Conservation (phyloP, 2,329 filamentous ascomycete species). For the Cyphellophora attinorum region DNA sequence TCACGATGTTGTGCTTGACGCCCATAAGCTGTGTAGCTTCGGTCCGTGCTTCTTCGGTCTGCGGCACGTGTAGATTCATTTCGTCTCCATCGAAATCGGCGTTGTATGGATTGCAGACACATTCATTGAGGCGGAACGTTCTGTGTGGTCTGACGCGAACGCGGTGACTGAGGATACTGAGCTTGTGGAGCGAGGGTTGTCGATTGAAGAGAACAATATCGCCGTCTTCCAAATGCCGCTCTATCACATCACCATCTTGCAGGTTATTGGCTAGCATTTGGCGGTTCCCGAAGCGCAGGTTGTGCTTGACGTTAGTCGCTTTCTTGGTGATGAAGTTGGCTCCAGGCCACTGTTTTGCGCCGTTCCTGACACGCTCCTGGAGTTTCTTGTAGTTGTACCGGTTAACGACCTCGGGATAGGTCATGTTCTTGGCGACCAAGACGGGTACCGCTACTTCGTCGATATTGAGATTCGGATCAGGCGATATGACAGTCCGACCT, state of each 20-base stretch:
- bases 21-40: slow-evolving; percentile 97
- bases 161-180: slow-evolving; percentile 94
- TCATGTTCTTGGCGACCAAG: slow-evolving; percentile 90
- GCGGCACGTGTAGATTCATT: slow-evolving; percentile 97
- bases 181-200: slow-evolving; percentile 93
- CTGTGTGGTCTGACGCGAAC: slow-evolving; percentile 90
- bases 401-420: slow-evolving; percentile 84
- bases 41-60: slow-evolving; percentile 90
- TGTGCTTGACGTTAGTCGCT: slow-evolving; percentile 56
- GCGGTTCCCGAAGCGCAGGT: slow-evolving; percentile 65
- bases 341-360: slow-evolving; percentile 71
- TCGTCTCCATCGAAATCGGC: slow-evolving; percentile 98
- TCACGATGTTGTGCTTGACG: slow-evolving; percentile 90
- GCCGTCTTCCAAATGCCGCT: slow-evolving; percentile 88
- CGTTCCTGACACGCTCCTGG: slow-evolving; percentile 62
- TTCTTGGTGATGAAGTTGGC: slow-evolving; percentile 74
- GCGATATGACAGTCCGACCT: slow-evolving; percentile 92
- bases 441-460: slow-evolving; percentile 88
- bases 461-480: slow-evolving; percentile 86
- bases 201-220: slow-evolving; percentile 97
- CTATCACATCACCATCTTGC: slow-evolving; percentile 76
- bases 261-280: slow-evolving; percentile 64
- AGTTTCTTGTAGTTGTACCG: slow-evolving; percentile 79
- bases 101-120: slow-evolving; percentile 96
- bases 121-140: slow-evolving; percentile 94